Percentiles rank a stretch among this genome's conserved stretches.
Conservation (phyloP, 208 protist genomes). For the Trypanosoma mega region DNA sequence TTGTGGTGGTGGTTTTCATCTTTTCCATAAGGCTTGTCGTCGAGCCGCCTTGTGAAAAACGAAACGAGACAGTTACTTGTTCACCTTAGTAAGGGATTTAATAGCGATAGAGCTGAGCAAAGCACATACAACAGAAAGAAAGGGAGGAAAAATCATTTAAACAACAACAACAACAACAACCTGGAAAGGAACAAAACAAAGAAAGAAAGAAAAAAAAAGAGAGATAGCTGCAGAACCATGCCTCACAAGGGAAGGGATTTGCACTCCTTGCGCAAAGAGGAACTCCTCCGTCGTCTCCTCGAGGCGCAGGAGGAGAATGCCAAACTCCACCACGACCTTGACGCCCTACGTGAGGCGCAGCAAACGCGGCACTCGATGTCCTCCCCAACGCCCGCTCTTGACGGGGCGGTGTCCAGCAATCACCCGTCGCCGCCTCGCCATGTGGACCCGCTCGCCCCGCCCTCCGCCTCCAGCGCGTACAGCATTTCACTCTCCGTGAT, state of each 20-base stretch:
- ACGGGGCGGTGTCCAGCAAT: too few species aligned
- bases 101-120: too few species aligned
- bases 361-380: constrained; percentile 7
- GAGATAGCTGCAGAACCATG: not conserved
- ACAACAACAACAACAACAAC: constrained; percentile 1
- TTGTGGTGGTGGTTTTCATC: not conserved
- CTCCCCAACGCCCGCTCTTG: too few species aligned
- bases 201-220: constrained; percentile 9
- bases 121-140: too few species aligned
- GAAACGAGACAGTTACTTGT: too few species aligned
- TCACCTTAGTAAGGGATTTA: too few species aligned
- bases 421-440: too few species aligned
- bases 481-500: constrained; percentile 84
- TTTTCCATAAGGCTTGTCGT: too few species aligned
- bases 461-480: constrained; percentile 26
- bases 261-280: constrained; percentile 38
- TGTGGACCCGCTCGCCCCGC: too few species aligned
- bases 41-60: too few species aligned
- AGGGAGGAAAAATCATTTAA: too few species aligned
- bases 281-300: constrained; percentile 57
- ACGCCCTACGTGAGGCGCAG: constrained; percentile 24
- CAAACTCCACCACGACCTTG: constrained; percentile 50
- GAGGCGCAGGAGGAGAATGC: constrained; percentile 65
- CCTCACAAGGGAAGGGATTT: constrained; percentile 24
- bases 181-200: not conserved